Percentiles rank a stretch among this genome's conserved stretches.
Evolutionary conservation across 140 eudicot species (phyloP).

Genomic region (Ambrosia hybrid): DNA sequence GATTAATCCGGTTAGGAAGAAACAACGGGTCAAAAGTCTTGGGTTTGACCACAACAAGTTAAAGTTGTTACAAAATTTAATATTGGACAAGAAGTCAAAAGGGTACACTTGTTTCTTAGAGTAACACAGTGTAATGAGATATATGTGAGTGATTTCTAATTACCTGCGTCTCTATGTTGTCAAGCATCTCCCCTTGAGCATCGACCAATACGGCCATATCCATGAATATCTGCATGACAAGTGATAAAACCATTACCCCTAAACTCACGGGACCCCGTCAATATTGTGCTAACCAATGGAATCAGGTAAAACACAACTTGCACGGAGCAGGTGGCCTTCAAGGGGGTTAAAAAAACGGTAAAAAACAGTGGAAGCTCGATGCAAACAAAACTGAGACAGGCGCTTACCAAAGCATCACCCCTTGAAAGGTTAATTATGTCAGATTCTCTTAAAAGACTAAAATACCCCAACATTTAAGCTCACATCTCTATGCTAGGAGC

Average conservation of each 20-base stretch:
- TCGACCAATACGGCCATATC: slow-evolving; percentile 98
- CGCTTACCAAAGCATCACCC: no score
- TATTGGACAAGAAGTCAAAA: slow-evolving; percentile 1
- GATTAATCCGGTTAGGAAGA: slow-evolving; percentile 2
- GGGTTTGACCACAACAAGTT: slow-evolving; percentile 5
- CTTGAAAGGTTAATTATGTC: no score
- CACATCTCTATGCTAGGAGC: no score
- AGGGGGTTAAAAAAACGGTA: no score
- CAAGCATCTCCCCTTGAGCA: slow-evolving; percentile 96
- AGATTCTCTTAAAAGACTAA: no score
- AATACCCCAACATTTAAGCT: no score
- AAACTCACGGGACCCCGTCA: no score
- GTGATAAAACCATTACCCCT: not conserved
- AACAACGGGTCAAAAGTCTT: not conserved
- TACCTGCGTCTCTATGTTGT: slow-evolving; percentile 98
- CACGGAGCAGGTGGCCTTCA: no score
- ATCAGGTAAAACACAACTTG: no score
- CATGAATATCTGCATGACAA: slow-evolving; percentile 67
- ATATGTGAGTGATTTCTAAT: not conserved
- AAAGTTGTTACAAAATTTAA: not conserved
- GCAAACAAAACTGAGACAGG: no score
- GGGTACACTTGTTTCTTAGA: not conserved
- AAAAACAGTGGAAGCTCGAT: no score
- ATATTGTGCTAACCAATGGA: no score
- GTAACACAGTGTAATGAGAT: not conserved